Conservation (phyloP, 768 basidiomycete genomes). For the Terana coerulea region DNA sequence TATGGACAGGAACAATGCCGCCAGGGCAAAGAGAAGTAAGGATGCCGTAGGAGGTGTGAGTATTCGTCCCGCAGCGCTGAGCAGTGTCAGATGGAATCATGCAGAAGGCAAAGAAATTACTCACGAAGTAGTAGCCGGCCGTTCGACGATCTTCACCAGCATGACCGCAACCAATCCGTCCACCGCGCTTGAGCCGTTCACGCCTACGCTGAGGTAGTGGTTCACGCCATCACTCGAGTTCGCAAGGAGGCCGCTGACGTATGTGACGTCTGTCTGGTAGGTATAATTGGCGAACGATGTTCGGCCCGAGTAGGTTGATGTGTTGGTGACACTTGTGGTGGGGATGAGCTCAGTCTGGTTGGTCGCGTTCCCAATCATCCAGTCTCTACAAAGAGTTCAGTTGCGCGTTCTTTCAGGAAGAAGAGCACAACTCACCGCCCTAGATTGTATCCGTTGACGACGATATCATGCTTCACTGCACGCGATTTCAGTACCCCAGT, state of each 20-base stretch:
- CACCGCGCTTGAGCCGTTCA: conserved; percentile 52
- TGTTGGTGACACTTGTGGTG: conserved; percentile 48
- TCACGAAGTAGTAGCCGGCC: conserved; percentile 27
- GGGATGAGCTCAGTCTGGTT: conserved; percentile 37
- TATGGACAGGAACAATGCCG: neutral
- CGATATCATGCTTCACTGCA: conserved; percentile 63
- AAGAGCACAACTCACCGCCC: conserved; percentile 46
- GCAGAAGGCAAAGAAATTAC: conserved; percentile 4
- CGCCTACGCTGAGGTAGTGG: conserved; percentile 53
- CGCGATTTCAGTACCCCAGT: neutral
- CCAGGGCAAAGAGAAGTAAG: neutral
- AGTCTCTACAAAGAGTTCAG: conserved; percentile 50
- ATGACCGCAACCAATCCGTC: conserved; percentile 85
- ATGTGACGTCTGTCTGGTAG: conserved; percentile 66
- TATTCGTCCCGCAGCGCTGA: neutral
- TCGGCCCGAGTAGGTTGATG: conserved; percentile 55
- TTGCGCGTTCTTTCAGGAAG: neutral
- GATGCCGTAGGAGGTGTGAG: neutral
- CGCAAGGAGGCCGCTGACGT: conserved; percentile 65
- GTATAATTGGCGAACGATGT: conserved; percentile 66
- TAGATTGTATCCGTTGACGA: conserved; percentile 72
- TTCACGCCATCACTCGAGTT: conserved; percentile 71
- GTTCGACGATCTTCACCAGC: conserved; percentile 58
- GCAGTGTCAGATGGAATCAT: neutral
- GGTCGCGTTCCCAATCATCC: conserved; percentile 83